These are phyloP conservation scores for Kalanchoe fedtschenkoi DNA, from an alignment of 164 flowering plant genomes.

Conservation along the genomic window DNA sequence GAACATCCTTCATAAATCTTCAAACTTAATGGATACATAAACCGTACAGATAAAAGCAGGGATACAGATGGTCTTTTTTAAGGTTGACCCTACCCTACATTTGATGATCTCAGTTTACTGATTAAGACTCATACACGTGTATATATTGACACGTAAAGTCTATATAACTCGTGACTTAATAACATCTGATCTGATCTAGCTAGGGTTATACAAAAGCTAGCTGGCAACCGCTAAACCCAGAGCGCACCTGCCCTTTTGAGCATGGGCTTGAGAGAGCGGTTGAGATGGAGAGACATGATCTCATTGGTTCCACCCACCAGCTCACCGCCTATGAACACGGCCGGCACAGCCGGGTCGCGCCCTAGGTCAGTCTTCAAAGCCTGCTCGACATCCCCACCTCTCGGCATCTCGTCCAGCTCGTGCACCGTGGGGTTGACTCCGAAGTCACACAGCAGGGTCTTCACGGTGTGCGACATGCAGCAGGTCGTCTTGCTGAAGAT, in stretches of 20 bases:
- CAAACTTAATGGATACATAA: no score
- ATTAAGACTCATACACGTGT: no score
- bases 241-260: constrained; percentile 27
- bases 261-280: constrained; percentile 19
- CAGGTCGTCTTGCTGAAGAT: not conserved
- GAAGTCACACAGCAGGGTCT: not conserved
- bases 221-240: constrained; percentile 19
- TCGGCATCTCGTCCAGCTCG: not conserved
- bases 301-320: constrained; percentile 17
- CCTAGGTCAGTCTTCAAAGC: not conserved
- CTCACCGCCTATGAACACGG: constrained; percentile 7
- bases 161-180: no score
- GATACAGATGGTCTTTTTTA: no score
- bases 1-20: no score
- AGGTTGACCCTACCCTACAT: no score
- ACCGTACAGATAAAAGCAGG: no score
- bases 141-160: no score
- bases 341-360: constrained; percentile 1
- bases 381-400: not conserved
- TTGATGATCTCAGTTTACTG: no score
- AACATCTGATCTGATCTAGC: no score
- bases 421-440: not conserved
- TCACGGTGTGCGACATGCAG: constrained; percentile 1
- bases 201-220: no score
- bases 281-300: constrained; percentile 22